Evolutionary conservation across 331 rosid genomes (phyloP).

Genomic region (Acacia pycnantha): DNA sequence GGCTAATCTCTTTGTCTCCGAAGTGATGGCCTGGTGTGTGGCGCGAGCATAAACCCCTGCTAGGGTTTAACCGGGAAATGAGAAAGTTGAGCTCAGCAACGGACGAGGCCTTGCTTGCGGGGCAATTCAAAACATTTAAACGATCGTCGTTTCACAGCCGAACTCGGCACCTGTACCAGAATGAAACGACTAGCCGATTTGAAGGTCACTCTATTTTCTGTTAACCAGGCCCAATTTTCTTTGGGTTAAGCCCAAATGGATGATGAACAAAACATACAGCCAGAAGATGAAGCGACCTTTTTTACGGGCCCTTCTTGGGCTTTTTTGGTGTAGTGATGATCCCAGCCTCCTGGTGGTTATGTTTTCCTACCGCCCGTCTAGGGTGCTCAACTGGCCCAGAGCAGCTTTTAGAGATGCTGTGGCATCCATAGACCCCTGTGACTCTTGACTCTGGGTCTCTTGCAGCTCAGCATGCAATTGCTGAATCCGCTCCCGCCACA

Average conservation of each 20-base stretch:
- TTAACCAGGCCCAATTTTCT: not conserved
- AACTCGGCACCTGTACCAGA: not conserved
- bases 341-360: too few relatives aligned
- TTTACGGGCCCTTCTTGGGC: not conserved
- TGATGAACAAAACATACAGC: not conserved
- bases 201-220: not conserved
- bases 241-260: not conserved
- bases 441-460: too few relatives aligned
- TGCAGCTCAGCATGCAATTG: too few relatives aligned
- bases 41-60: constrained; percentile 37
- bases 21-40: constrained; percentile 10
- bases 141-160: constrained; percentile 22
- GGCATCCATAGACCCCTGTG: too few relatives aligned
- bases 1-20: not conserved
- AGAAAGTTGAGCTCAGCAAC: not conserved
- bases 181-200: not conserved
- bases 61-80: constrained; percentile 48
- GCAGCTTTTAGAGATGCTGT: too few relatives aligned
- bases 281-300: not conserved
- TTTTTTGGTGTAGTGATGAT: not conserved
- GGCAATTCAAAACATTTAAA: constrained; percentile 26
- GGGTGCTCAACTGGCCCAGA: too few relatives aligned
- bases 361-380: too few relatives aligned
- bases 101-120: constrained; percentile 23
- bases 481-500: too few relatives aligned